phyloP scores from a whole-genome alignment of 768 basidiomycete genomes.

The Mycena vitilis region DNA sequence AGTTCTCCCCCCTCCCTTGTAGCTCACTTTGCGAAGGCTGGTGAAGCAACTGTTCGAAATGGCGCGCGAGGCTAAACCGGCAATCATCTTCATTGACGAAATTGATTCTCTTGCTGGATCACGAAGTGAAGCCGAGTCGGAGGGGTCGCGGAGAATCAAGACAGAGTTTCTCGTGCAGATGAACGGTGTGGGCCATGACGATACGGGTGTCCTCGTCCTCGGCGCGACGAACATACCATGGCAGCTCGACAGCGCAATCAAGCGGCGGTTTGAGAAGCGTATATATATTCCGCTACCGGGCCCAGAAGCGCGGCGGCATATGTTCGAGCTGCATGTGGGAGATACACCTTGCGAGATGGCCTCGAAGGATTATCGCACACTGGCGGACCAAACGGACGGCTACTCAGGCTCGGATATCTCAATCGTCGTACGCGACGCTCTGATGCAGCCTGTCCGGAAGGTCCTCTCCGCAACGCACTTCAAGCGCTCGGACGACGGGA shows the following conservation, averaged over 20 bases:
- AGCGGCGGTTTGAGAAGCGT: constrained; percentile 97
- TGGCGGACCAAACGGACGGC: constrained; percentile 92
- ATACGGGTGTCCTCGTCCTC: constrained; percentile 94
- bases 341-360: constrained; percentile 88
- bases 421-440: constrained; percentile 92
- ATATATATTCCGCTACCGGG: constrained; percentile 99
- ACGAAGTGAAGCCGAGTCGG: constrained; percentile 96
- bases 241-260: constrained; percentile 97
- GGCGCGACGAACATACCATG: constrained; percentile 99
- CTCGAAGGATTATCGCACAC: constrained; percentile 78
- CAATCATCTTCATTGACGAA: constrained; percentile 99
- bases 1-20: constrained; percentile 11
- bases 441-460: constrained; percentile 99
- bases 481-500: constrained; percentile 62
- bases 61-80: constrained; percentile 94
- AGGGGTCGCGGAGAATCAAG: constrained; percentile 97
- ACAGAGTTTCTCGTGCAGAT: constrained; percentile 98
- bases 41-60: constrained; percentile 97
- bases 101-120: constrained; percentile 96
- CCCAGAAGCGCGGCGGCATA: constrained; percentile 88
- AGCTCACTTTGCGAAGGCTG: constrained; percentile 60
- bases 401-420: constrained; percentile 97
- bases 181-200: constrained; percentile 98
- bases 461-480: constrained; percentile 97
- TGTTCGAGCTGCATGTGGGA: constrained; percentile 98